Evolutionary conservation across 2,329 filamentous ascomycete species (phyloP).

Genomic region (Claviceps humidiphila): DNA sequence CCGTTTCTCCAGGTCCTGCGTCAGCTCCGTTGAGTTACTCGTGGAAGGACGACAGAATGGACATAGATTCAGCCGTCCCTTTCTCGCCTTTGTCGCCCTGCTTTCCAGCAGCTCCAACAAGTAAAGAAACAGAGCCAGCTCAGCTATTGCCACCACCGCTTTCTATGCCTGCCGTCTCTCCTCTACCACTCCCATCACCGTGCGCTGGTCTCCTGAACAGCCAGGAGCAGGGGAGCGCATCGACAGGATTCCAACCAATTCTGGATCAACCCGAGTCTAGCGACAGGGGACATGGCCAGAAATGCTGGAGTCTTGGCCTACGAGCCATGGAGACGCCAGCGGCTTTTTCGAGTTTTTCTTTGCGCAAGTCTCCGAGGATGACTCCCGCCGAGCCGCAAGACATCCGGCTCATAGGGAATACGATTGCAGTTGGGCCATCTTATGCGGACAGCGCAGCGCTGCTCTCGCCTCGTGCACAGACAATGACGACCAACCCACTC

Average conservation of each 20-base stretch:
- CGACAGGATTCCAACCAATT: constrained; percentile 24
- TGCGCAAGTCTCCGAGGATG: constrained; percentile 5
- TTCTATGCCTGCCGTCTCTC: not conserved
- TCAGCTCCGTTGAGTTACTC: constrained; percentile 52
- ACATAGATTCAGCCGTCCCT: not conserved
- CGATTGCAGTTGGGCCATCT: constrained; percentile 21
- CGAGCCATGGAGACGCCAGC: constrained; percentile 11
- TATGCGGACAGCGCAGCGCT: constrained; percentile 38
- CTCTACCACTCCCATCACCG: not conserved
- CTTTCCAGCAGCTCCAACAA: not conserved
- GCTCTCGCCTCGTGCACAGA: constrained; percentile 58
- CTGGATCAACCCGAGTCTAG: constrained; percentile 9
- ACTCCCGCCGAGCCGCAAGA: constrained; percentile 6
- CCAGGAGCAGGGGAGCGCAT: constrained; percentile 1
- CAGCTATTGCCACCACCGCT: not conserved
- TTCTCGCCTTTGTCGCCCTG: not conserved
- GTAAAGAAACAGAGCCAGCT: not conserved
- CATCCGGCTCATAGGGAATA: constrained; percentile 17
- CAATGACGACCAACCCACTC: constrained; percentile 58
- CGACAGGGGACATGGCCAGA: constrained; percentile 8
- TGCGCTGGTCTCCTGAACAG: constrained; percentile 4
- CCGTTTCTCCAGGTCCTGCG: constrained; percentile 48
- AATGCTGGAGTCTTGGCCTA: constrained; percentile 23
- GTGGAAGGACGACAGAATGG: constrained; percentile 37
- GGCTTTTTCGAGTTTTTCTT: constrained; percentile 3